Evolutionary conservation across 495 filamentous ascomycete species (phyloP).

Genomic region (Cercophora newfieldiana): DNA sequence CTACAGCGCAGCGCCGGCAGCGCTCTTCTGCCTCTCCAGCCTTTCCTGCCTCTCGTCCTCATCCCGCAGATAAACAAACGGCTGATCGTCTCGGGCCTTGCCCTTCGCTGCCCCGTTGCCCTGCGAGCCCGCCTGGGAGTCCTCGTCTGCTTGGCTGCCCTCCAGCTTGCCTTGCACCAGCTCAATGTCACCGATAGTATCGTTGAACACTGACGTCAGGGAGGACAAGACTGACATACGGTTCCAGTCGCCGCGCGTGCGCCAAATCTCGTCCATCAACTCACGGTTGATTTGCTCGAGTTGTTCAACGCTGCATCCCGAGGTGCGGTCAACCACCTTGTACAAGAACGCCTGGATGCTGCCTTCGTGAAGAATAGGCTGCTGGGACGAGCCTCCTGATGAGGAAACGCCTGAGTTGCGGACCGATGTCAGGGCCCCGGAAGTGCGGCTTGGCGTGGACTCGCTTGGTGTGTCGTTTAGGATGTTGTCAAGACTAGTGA

Average conservation of each 20-base stretch:
- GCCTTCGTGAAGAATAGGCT: slow-evolving; percentile 59
- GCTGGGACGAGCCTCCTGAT: slow-evolving; percentile 38
- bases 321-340: slow-evolving; percentile 62
- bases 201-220: slow-evolving; percentile 71
- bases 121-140: slow-evolving; percentile 9
- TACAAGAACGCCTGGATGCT: slow-evolving; percentile 57
- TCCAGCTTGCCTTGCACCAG: slow-evolving; percentile 55
- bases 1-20: not conserved
- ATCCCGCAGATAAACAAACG: slow-evolving; percentile 5
- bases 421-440: slow-evolving; percentile 16
- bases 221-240: slow-evolving; percentile 64
- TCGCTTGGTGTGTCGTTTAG: slow-evolving; percentile 33
- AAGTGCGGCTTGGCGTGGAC: slow-evolving; percentile 6
- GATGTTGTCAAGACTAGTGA: slow-evolving; percentile 35
- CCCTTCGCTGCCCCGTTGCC: slow-evolving; percentile 4
- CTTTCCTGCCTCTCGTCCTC: slow-evolving; percentile 3
- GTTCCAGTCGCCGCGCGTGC: slow-evolving; percentile 73
- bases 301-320: slow-evolving; percentile 87
- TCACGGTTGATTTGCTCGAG: slow-evolving; percentile 90
- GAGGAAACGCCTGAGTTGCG: slow-evolving; percentile 32
- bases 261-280: slow-evolving; percentile 89
- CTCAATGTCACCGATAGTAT: slow-evolving; percentile 78
- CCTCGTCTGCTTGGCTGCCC: slow-evolving; percentile 26
- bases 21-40: not conserved
- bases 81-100: not conserved